Conservation (phyloP, 192 early-diverging fungal species). For the Phlyctochytrium arcticum region DNA sequence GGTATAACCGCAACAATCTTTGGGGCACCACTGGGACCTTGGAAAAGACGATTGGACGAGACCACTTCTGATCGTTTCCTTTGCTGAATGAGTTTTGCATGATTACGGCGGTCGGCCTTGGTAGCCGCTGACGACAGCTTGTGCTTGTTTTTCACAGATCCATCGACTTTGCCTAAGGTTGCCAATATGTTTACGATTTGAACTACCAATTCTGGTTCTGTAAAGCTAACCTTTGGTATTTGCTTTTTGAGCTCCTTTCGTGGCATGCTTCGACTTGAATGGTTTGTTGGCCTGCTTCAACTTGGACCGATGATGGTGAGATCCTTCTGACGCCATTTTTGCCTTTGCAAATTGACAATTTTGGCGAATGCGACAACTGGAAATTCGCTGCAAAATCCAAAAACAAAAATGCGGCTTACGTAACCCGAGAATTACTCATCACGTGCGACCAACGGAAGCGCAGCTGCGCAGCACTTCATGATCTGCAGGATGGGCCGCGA, state of each 20-base stretch:
- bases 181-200: neutral
- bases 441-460: too few species aligned
- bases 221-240: constrained; percentile 64
- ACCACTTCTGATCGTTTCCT: constrained; percentile 74
- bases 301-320: constrained; percentile 57
- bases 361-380: neutral
- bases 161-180: constrained; percentile 25
- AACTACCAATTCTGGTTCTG: neutral
- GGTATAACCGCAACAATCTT: constrained; percentile 89
- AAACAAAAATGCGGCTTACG: constrained; percentile 2
- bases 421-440: neutral
- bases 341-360: neutral
- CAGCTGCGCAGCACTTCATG: too few species aligned
- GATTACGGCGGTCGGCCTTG: constrained; percentile 78
- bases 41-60: constrained; percentile 74
- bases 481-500: too few species aligned
- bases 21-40: constrained; percentile 74
- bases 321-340: neutral
- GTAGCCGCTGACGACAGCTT: constrained; percentile 31
- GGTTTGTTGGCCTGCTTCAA: constrained; percentile 93
- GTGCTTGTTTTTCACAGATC: constrained; percentile 13
- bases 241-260: constrained; percentile 76
- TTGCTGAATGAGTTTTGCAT: constrained; percentile 72
- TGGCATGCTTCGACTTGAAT: constrained; percentile 91
- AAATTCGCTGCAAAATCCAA: neutral